Conservation (phyloP, 306 rosid genomes). For the Spatholobus suberectus region DNA sequence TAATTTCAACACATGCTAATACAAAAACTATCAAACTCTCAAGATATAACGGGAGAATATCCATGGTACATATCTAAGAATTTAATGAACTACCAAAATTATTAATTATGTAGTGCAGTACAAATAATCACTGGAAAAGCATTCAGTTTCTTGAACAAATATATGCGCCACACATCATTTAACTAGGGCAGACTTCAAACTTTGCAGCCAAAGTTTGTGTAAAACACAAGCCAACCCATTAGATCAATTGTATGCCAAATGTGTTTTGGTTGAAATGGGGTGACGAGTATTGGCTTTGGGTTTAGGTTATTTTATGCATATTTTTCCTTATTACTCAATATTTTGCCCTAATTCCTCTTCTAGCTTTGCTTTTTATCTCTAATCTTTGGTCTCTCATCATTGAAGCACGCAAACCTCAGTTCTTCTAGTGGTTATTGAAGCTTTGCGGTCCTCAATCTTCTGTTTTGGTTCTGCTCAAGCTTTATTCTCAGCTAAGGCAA, state of each 20-base stretch:
- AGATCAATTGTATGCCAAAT: not conserved
- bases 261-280: not conserved
- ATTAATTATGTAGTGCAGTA: not conserved
- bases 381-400: not conserved
- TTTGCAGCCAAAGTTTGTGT: not conserved
- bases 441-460: not conserved
- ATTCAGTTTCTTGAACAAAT: conserved; percentile 6
- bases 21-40: not conserved
- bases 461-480: not conserved
- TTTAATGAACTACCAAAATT: not conserved
- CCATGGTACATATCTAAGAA: not conserved
- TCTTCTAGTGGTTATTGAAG: not conserved
- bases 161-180: not conserved
- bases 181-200: conserved; percentile 16
- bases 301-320: not conserved
- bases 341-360: not conserved
- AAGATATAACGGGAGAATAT: conserved; percentile 14
- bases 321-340: not conserved
- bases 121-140: not conserved
- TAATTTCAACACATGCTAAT: not conserved
- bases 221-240: not conserved
- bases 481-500: not conserved
- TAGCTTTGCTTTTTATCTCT: not conserved
- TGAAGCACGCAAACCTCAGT: not conserved
- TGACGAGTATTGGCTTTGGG: not conserved